These are phyloP conservation scores for Saccharomyces hybrid DNA, from an alignment of 1,139 yeast genomes.

Conservation along the genomic window DNA sequence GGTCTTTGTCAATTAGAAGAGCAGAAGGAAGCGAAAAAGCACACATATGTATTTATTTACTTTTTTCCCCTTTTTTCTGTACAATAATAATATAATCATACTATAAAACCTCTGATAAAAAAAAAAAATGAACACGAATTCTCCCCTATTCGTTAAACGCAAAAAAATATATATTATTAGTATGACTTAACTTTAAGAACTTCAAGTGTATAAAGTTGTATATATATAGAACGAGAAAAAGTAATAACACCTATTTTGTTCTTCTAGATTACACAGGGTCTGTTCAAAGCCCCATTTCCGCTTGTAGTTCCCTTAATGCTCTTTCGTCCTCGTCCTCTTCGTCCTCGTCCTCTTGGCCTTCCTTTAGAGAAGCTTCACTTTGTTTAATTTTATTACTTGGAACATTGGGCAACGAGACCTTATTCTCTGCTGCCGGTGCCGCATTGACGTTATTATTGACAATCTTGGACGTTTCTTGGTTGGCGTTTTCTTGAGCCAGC, in stretches of 20 bases:
- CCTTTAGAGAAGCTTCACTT: conserved; percentile 3
- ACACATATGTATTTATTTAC: not conserved
- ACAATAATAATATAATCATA: not conserved
- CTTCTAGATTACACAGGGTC: not conserved
- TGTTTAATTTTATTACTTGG: conserved; percentile 24
- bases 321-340: conserved; percentile 81
- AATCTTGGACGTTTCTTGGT: conserved; percentile 32
- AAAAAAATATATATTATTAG: conserved; percentile 4
- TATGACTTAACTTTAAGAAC: not conserved
- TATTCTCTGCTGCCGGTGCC: conserved; percentile 10
- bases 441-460: conserved; percentile 11
- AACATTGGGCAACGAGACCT: conserved; percentile 37
- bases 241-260: not conserved
- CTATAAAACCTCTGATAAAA: not conserved
- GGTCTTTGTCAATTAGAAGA: conserved; percentile 59
- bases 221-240: not conserved
- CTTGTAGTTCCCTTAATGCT: conserved; percentile 81
- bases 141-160: not conserved
- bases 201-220: not conserved
- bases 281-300: conserved; percentile 81
- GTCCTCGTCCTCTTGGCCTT: conserved; percentile 31
- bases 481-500: conserved; percentile 72
- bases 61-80: not conserved
- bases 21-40: not conserved
- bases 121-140: not conserved